phyloP scores from a whole-genome alignment of 2,329 filamentous ascomycete genomes.

The Gremmenia infestans region DNA sequence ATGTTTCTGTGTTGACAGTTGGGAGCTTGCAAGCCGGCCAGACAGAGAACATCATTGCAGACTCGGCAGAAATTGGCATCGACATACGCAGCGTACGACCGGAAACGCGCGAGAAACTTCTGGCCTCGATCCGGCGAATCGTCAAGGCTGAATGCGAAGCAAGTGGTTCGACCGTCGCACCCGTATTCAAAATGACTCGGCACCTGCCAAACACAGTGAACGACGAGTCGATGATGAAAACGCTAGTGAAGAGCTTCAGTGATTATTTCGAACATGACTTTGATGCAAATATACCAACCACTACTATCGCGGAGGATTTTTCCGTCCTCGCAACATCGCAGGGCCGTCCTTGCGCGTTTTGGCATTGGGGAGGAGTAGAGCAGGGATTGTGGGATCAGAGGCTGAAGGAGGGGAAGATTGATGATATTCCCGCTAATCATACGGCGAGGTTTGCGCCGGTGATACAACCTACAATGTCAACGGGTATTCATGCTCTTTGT shows the following conservation, averaged over 20 bases:
- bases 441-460: constrained; percentile 51
- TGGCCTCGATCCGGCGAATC: constrained; percentile 37
- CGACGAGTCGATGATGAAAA: constrained; percentile 12
- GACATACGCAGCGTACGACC: constrained; percentile 36
- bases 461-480: constrained; percentile 51
- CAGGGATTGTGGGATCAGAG: constrained; percentile 44
- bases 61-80: constrained; percentile 37
- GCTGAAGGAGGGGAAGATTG: constrained; percentile 38
- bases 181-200: constrained; percentile 14
- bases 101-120: constrained; percentile 32
- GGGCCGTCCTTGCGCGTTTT: constrained; percentile 48
- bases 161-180: constrained; percentile 40
- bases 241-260: constrained; percentile 10
- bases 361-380: constrained; percentile 50
- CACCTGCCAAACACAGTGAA: constrained; percentile 24
- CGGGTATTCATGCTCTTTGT: constrained; percentile 45
- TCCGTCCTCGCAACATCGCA: constrained; percentile 44
- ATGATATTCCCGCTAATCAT: constrained; percentile 51
- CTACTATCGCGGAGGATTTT: constrained; percentile 17
- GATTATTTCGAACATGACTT: constrained; percentile 4
- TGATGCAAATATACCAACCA: constrained; percentile 3
- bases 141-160: constrained; percentile 45
- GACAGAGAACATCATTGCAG: constrained; percentile 42
- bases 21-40: constrained; percentile 40
- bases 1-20: constrained; percentile 41